phyloP scores from a whole-genome alignment of 441 rosid genomes.

The Populus tomentosa region DNA sequence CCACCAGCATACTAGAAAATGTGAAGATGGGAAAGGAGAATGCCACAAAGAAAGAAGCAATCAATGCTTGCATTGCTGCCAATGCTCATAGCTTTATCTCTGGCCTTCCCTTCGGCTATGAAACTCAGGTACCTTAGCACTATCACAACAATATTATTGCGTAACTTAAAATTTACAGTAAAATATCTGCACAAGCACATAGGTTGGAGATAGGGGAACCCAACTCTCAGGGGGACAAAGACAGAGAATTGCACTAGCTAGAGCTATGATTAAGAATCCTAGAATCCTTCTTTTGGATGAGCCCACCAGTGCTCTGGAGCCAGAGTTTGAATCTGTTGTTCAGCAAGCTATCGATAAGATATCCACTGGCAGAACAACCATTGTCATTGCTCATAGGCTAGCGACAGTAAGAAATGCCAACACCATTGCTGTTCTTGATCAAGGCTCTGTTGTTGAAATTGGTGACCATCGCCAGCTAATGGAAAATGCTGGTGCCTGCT shows the following conservation, averaged over 20 bases:
- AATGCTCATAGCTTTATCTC: constrained; percentile 56
- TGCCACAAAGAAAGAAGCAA: constrained; percentile 57
- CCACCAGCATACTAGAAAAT: constrained; percentile 54
- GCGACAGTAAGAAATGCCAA: constrained; percentile 61
- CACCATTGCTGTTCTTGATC: constrained; percentile 50
- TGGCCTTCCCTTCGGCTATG: constrained; percentile 54
- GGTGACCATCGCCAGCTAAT: constrained; percentile 53
- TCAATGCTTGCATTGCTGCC: constrained; percentile 50
- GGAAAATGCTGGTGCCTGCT: constrained; percentile 46
- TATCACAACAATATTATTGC: neutral
- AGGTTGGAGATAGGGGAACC: constrained; percentile 68
- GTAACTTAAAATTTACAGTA: neutral
- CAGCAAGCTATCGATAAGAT: constrained; percentile 67
- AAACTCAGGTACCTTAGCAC: constrained; percentile 46
- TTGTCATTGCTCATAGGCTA: constrained; percentile 67
- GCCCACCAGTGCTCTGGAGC: constrained; percentile 69
- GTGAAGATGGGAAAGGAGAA: constrained; percentile 66
- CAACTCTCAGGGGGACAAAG: constrained; percentile 81
- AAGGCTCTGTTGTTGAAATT: constrained; percentile 50
- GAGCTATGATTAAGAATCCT: constrained; percentile 76
- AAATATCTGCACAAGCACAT: neutral
- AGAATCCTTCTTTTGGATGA: constrained; percentile 69
- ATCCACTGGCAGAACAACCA: constrained; percentile 43
- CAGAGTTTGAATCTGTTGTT: constrained; percentile 50
- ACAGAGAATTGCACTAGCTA: constrained; percentile 77